Evolutionary conservation across 495 filamentous ascomycete species (phyloP), one percentile per base, ranked within the genome.

Genomic region (Tuber melanosporum): DNA sequence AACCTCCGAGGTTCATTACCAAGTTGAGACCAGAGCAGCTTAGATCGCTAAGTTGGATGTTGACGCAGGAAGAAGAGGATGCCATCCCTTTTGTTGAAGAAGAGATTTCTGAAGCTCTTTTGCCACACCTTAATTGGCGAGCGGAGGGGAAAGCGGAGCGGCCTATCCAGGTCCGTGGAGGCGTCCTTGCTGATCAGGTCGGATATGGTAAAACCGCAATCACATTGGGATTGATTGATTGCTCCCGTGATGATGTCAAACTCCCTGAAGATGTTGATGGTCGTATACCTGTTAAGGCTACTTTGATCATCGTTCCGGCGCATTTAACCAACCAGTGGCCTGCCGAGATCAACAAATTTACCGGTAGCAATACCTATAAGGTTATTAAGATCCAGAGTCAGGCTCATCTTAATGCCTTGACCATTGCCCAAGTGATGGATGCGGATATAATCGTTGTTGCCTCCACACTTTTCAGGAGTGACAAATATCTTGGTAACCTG

Each of bases 171-270:
- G 80, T 90, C 74, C 87, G 86, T 12, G 93, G 93, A 39, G 93
- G 93, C 22, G 86, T 95, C 41, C 86, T 93, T 1, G 92, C 92
- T 6, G 91, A 95, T 77, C 87, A 92, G 73, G 91, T 94, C 66
- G 92, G 92, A 15, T 95, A 92, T 82, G 93, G 93, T 1, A 97
- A 97, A 80, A 97, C 93, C 0, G 89, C 91, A 5, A 87, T 90
- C n/a, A 89, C 87, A 2, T 86, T 96, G 14, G 92, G 87, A 0
- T 83, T 95, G 32, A 89, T 93, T 36, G 88, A 91, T 78, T 81
- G 72, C 19, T 85, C 88, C 72, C 70, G 74, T 8, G 57, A 71
- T 1, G 45, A 46, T 32, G 82, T 80, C 45, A 8, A 80, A 77
- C 75, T 83, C 9, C 47, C 70, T 39, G 72, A 78, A 22, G 75